Evolutionary conservation across 1,139 yeast genomes (phyloP), one percentile per base, ranked within the genome.

Genomic region (Kurtzmaniella natalensis): DNA sequence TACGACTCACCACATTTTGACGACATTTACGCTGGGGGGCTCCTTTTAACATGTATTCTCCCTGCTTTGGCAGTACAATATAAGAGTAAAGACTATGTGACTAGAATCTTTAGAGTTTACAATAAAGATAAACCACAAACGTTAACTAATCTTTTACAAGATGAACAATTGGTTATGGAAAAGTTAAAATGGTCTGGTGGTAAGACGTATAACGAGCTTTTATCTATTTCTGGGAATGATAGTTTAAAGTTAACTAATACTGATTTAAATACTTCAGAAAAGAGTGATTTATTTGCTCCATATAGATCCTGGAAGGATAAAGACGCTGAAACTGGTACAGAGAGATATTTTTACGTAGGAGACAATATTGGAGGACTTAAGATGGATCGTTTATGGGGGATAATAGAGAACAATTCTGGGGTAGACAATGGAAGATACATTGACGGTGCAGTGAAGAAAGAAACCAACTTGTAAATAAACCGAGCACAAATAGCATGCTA

Each of bases 371-470:
- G 94, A 3, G 94, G 94, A 1, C 61, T 82, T 50, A 77, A 77
- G 44, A 85, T 85, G 95, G 94, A 85, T 47, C 62, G 95, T 36
- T 53, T 85, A 4, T 81, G 95, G 92, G 88, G 92, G 2, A 72
- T 83, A 13, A 75, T 82, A 4, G 94, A 85, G 53, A 64, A 63
- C 35, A 77, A 80, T 42, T 65, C 78, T 31, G 84, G 81, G 0
- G 64, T 81, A 5, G 72, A 82, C 47, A 81, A 80, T 42, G 94
- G 94, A 4, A 64, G 94, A 40, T 63, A 51, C 35, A 53, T 65
- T 33, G 53, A 44, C 18, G 41, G 32, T n/a, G 40, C 32, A 24
- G 25, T 22, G n/a, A 9, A 22, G 8, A 22, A 9, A 22, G n/a
- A n/a, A n/a, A n/a, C n/a, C n/a, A n/a, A n/a, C n/a, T n/a, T n/a